phyloP scores from a whole-genome alignment of 208 protist genomes.

The Acanthamoeba rhysodes region DNA sequence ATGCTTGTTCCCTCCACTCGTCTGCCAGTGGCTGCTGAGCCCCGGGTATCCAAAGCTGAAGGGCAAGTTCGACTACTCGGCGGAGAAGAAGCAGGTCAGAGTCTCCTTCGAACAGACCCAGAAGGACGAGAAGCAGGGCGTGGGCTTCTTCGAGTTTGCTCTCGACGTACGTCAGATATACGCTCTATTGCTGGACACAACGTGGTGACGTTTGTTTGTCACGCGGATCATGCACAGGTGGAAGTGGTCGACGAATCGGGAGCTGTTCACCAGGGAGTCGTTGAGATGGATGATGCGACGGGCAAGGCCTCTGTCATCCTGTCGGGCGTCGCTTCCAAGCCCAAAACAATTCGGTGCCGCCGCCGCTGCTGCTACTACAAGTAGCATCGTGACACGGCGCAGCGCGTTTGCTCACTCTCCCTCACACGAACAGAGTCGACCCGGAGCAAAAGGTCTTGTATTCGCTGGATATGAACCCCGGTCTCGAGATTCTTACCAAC shows the following conservation, averaged over 20 bases:
- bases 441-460: constrained; percentile 40
- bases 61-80: constrained; percentile 22
- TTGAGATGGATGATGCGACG: constrained; percentile 31
- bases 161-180: background rate
- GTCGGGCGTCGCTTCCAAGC: constrained; percentile 13
- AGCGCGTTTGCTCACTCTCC: background rate
- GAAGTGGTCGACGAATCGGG: constrained; percentile 27
- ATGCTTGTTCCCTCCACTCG: background rate
- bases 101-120: constrained; percentile 54
- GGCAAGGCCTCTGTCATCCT: constrained; percentile 39
- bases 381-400: background rate
- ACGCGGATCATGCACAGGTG: background rate
- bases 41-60: constrained; percentile 38
- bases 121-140: constrained; percentile 40
- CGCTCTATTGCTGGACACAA: background rate
- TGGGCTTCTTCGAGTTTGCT: constrained; percentile 31
- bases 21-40: constrained; percentile 28
- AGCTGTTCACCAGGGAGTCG: background rate
- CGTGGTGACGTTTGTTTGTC: background rate
- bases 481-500: constrained; percentile 9
- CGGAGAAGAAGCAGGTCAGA: constrained; percentile 24
- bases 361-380: background rate
- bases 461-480: constrained; percentile 18
- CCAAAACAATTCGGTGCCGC: background rate
- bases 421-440: background rate